Evolutionary conservation across 371 early-diverging fungal species (phyloP).

Genomic region (Mortierella sp.): DNA sequence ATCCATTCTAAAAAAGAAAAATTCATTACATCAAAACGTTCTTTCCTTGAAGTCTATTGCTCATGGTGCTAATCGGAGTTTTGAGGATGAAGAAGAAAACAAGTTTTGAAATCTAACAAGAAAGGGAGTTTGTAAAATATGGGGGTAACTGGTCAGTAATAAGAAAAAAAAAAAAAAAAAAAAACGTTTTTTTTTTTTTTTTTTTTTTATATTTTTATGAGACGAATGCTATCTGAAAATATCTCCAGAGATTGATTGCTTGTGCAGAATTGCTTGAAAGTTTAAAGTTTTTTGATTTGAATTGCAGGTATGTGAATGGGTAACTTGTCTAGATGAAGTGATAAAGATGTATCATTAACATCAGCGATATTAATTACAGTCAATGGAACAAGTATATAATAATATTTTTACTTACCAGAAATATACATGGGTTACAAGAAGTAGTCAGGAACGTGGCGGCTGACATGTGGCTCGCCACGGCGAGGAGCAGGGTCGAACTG

Average conservation of each 20-base stretch:
- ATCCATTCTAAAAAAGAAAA: neutral
- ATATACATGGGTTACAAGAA: slow-evolving; percentile 81
- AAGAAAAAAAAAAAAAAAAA: slow-evolving; percentile 13
- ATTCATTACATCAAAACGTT: slow-evolving; percentile 60
- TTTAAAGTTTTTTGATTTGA: slow-evolving; percentile 1
- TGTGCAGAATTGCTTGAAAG: neutral
- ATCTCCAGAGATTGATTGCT: neutral
- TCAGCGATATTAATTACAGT: neutral
- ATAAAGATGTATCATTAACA: neutral
- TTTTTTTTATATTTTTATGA: neutral
- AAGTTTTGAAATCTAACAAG: slow-evolving; percentile 2
- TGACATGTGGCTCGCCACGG: slow-evolving; percentile 97
- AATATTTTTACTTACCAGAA: neutral
- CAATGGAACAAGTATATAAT: neutral
- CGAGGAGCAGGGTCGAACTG: slow-evolving; percentile 99
- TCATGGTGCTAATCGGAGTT: slow-evolving; percentile 13
- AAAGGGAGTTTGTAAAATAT: slow-evolving; percentile 7
- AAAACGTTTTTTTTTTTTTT: neutral
- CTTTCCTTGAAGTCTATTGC: slow-evolving; percentile 59
- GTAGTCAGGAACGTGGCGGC: slow-evolving; percentile 99
- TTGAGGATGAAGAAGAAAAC: neutral
- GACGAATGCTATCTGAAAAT: neutral
- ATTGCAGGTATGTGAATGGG: slow-evolving; percentile 2
- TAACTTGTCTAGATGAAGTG: slow-evolving; percentile 1
- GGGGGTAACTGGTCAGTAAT: no score